phyloP scores from a whole-genome alignment of 2,329 filamentous ascomycete genomes.

The Arthrobotrys iridis region DNA sequence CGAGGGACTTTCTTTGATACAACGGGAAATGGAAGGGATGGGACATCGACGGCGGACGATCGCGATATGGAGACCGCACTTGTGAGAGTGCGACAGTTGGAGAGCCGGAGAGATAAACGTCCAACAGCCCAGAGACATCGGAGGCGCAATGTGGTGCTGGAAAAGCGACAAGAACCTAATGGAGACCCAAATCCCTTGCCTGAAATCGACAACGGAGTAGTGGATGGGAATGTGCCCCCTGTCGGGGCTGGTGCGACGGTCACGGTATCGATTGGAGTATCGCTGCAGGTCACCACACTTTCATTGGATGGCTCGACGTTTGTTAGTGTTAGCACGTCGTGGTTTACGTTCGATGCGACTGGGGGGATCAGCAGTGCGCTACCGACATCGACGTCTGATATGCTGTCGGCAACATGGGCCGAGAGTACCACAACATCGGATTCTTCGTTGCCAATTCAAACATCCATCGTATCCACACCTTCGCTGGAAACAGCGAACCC shows the following conservation, averaged over 20 bases:
- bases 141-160: constrained; percentile 10
- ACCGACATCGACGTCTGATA: constrained; percentile 8
- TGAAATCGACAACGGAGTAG: constrained; percentile 9
- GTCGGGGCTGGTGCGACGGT: constrained; percentile 33
- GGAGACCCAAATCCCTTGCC: neutral
- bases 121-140: constrained; percentile 7
- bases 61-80: constrained; percentile 32
- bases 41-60: constrained; percentile 17
- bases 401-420: neutral
- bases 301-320: constrained; percentile 34
- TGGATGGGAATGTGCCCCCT: constrained; percentile 1
- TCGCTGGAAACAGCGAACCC: neutral
- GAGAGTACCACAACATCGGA: neutral
- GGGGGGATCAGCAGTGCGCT: constrained; percentile 18
- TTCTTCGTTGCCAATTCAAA: neutral
- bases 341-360: constrained; percentile 46
- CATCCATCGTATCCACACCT: neutral
- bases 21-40: constrained; percentile 14
- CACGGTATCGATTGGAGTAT: constrained; percentile 47
- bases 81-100: constrained; percentile 35
- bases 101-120: constrained; percentile 13
- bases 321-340: constrained; percentile 36
- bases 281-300: constrained; percentile 39
- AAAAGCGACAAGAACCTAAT: constrained; percentile 16
- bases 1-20: constrained; percentile 38